Evolutionary conservation across 768 basidiomycete species (phyloP).

Genomic region (Dictyophora rubrovolvata): DNA sequence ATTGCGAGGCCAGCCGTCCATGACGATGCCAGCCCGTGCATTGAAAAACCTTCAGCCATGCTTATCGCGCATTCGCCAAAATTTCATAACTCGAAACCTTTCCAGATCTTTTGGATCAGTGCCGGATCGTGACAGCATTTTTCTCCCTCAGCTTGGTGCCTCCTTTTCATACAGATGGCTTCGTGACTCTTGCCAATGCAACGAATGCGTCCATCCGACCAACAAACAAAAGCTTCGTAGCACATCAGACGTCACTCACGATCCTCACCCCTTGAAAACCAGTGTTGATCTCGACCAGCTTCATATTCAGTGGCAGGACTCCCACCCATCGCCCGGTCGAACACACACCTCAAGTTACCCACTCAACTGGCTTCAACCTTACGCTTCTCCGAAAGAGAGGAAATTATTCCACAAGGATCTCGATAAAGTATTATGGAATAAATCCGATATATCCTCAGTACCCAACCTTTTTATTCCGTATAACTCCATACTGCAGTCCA

Average conservation of each 20-base stretch:
- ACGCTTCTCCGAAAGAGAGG: conserved; percentile 30
- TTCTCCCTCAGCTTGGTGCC: conserved; percentile 27
- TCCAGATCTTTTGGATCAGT: too few species aligned
- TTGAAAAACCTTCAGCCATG: too few species aligned
- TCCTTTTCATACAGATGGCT: conserved; percentile 67
- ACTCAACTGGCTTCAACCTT: conserved; percentile 36
- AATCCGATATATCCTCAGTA: conserved; percentile 23
- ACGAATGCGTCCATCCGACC: conserved; percentile 63
- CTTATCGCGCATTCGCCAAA: too few species aligned
- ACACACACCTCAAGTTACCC: conserved; percentile 48
- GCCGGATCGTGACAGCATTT: conserved; percentile 12
- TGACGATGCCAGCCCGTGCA: too few species aligned
- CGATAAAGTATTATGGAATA: conserved; percentile 35
- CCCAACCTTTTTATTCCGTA: conserved; percentile 49
- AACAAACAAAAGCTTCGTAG: conserved; percentile 69
- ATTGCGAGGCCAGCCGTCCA: too few species aligned
- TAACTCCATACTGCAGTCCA: conserved; percentile 24
- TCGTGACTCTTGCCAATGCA: conserved; percentile 74
- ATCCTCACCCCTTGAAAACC: conserved; percentile 36
- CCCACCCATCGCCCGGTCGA: conserved; percentile 19
- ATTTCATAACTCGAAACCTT: too few species aligned
- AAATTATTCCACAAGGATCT: conserved; percentile 37
- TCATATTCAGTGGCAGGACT: conserved; percentile 36
- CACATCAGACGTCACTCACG: conserved; percentile 51
- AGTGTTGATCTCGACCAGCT: conserved; percentile 35